Base-by-base conservation (phyloP, 768 basidiomycete genomes). In the Basidioascus undulatus region DNA sequence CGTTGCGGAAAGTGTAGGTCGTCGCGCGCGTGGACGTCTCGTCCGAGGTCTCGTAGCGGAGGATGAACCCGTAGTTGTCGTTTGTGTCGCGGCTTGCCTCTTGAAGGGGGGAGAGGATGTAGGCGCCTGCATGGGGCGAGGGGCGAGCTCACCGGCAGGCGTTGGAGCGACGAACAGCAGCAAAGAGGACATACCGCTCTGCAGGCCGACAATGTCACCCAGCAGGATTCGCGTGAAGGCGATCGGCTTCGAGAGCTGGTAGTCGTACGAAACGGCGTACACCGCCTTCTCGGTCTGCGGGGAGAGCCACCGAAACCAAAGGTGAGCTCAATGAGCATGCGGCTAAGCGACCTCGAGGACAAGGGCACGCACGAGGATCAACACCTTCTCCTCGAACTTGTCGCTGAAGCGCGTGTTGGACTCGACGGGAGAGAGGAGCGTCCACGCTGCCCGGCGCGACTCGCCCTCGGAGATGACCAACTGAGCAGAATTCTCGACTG, bases 21-120 rank as follows among this genome's bases (percentile, higher is more conserved):
- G 72, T 73, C 32, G 74, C 65, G 20, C 83, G 70, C 0, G 81
- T 81, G 43, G 71, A 67, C 53, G 79, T 72, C 46, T 74, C 65
- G 1, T 67, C 61, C 34, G 71, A 71, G 30, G n/a, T n/a, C n/a
- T 68, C 65, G 75, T 81, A 98, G n/a, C 68, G 67, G 37, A 96
- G 56, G 3, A 72, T 57, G 55, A 96, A 82, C 1, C 92, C 89
- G 32, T 74, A 74, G 53, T 94, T 94, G 60, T 94, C 82, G 16
- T 64, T 54, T 0, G 77, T 71, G 55, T 92, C 82, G 13, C 86
- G 72, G 49, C 81, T 83, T 0, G 81, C 73, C 56, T 89, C 83
- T 58, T 94, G 83, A 2, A 96, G 64, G 2, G 87, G 75, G 1
- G 87, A 92, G 32, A 94, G 60, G 44, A 96, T 94, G 55, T 96